Percentiles rank a stretch among this genome's conserved stretches.
Evolutionary conservation across 768 basidiomycete species (phyloP).

Genomic region (Suillus subalutaceus): DNA sequence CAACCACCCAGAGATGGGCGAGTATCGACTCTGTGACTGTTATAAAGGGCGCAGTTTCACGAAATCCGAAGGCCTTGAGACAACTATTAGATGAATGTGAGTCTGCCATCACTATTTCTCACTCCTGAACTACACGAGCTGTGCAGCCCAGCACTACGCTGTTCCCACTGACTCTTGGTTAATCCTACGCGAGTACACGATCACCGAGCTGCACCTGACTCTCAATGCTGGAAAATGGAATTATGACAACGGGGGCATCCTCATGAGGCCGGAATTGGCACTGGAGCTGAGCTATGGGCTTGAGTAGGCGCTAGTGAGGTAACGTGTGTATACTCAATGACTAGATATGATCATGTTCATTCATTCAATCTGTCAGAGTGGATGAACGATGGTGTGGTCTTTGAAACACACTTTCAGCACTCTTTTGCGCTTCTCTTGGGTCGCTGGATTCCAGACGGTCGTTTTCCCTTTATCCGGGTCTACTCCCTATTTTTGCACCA

Average conservation of each 20-base stretch:
- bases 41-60: conserved; percentile 51
- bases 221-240: conserved; percentile 94
- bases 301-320: conserved; percentile 79
- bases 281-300: conserved; percentile 89
- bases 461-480: too few relatives aligned
- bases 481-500: too few relatives aligned
- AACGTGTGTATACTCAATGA: conserved; percentile 39
- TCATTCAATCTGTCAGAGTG: conserved; percentile 49
- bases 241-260: conserved; percentile 86
- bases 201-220: conserved; percentile 86
- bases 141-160: conserved; percentile 82
- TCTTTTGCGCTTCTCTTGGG: conserved; percentile 79
- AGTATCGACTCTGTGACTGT: conserved; percentile 79
- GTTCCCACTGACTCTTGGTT: conserved; percentile 85
- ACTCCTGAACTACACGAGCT: conserved; percentile 3
- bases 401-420: conserved; percentile 88
- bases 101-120: conserved; percentile 25
- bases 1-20: conserved; percentile 80
- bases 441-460: too few relatives aligned
- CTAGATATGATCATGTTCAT: background rate
- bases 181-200: conserved; percentile 85
- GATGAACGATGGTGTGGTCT: conserved; percentile 81
- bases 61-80: conserved; percentile 54
- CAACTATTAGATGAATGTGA: conserved; percentile 46
- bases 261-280: conserved; percentile 71